phyloP scores from a whole-genome alignment of 345 rosid genomes.

The Carallia pectinifolia region DNA sequence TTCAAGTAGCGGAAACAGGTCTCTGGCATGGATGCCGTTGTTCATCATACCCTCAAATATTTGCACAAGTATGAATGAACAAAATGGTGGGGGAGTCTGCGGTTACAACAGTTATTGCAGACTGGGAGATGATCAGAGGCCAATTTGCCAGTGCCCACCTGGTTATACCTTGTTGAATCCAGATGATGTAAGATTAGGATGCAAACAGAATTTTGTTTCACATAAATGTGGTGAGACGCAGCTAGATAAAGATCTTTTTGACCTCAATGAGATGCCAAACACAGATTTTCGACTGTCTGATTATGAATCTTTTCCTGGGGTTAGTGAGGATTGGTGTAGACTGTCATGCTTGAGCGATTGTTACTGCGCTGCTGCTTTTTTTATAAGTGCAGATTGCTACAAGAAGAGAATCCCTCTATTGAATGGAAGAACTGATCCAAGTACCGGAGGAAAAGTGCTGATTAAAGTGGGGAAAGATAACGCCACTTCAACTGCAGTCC shows the following conservation, averaged over 20 bases:
- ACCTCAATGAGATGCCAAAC: slow-evolving; percentile 14
- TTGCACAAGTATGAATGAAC: slow-evolving; percentile 17
- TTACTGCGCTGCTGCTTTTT: slow-evolving; percentile 49
- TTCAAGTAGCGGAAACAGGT: slow-evolving; percentile 22
- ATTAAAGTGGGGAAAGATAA: slow-evolving; percentile 36
- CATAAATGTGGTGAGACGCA: slow-evolving; percentile 34
- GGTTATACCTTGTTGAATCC: slow-evolving; percentile 41
- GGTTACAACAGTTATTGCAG: slow-evolving; percentile 58
- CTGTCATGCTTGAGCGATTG: slow-evolving; percentile 49
- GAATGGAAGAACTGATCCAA: slow-evolving; percentile 28
- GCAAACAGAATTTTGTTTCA: slow-evolving; percentile 31
- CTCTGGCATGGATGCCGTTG: slow-evolving; percentile 27
- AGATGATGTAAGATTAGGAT: slow-evolving; percentile 37
- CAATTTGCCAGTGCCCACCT: slow-evolving; percentile 45
- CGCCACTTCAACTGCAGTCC: background rate
- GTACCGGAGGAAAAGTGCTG: slow-evolving; percentile 25
- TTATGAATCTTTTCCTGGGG: slow-evolving; percentile 23
- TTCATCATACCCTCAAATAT: slow-evolving; percentile 38
- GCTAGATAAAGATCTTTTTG: slow-evolving; percentile 24
- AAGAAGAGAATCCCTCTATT: slow-evolving; percentile 53
- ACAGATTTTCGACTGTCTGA: slow-evolving; percentile 38
- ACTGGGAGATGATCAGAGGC: slow-evolving; percentile 32
- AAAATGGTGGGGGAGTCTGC: slow-evolving; percentile 45
- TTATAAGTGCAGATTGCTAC: slow-evolving; percentile 28
- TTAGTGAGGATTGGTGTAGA: slow-evolving; percentile 41